A percentile compares a stretch with the other conserved stretches of the same genome.
phyloP scores from a whole-genome alignment of 2,329 filamentous ascomycete species.

The Hymenoscyphus linearis region DNA sequence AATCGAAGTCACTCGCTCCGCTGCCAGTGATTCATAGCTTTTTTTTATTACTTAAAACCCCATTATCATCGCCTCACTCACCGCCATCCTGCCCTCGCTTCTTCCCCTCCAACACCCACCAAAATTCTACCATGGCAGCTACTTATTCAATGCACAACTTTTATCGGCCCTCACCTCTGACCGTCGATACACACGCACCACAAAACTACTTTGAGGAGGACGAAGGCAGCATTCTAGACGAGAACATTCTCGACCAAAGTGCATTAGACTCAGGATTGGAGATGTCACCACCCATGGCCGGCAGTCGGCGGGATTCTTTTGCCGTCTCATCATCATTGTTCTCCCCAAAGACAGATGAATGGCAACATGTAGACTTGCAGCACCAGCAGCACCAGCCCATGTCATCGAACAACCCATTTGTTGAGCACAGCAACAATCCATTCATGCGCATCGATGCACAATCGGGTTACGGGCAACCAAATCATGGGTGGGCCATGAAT shows the following conservation, averaged over 20 bases:
- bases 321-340: constrained; percentile 54
- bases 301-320: constrained; percentile 60
- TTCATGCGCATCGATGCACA: constrained; percentile 62
- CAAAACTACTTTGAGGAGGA: constrained; percentile 58
- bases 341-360: constrained; percentile 60
- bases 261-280: constrained; percentile 56
- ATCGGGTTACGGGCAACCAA: constrained; percentile 30
- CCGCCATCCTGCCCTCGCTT: constrained; percentile 25
- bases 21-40: constrained; percentile 15
- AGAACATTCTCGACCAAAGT: constrained; percentile 54
- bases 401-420: constrained; percentile 59
- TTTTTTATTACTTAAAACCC: constrained; percentile 1
- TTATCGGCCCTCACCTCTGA: constrained; percentile 30
- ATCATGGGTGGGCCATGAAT: constrained; percentile 28
- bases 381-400: constrained; percentile 35
- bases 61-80: constrained; percentile 16
- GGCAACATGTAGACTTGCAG: constrained; percentile 61
- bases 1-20: constrained; percentile 13
- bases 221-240: constrained; percentile 55
- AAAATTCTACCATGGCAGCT: constrained; percentile 27
- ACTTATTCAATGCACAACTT: constrained; percentile 29
- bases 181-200: constrained; percentile 30
- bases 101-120: constrained; percentile 17
- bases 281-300: constrained; percentile 57
- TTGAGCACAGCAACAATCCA: constrained; percentile 54